phyloP scores from a whole-genome alignment of 75 land plant species.

The Adiantum capillusveneris region DNA sequence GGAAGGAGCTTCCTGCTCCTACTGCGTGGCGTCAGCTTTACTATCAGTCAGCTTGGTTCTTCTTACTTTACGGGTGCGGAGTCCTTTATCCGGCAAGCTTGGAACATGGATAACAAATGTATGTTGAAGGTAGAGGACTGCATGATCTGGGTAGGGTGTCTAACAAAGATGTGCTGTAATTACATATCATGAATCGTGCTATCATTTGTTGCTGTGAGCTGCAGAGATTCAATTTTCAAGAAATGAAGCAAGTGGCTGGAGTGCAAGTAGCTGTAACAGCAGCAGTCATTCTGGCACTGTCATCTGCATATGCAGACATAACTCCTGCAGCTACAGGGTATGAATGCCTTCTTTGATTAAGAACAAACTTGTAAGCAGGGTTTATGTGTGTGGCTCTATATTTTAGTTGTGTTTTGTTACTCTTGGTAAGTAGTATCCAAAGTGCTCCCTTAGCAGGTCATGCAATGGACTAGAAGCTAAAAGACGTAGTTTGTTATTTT shows the following conservation, averaged over 20 bases:
- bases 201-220: neutral
- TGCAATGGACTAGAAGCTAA: too few relatives aligned
- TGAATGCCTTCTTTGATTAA: too few relatives aligned
- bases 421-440: too few relatives aligned
- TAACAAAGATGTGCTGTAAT: neutral
- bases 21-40: conserved; percentile 69
- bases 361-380: too few relatives aligned
- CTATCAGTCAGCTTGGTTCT: conserved; percentile 77
- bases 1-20: conserved; percentile 68
- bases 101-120: conserved; percentile 9
- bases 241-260: conserved; percentile 35
- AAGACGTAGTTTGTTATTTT: too few relatives aligned
- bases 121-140: conserved; percentile 1
- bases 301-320: conserved; percentile 41
- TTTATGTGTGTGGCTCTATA: too few relatives aligned
- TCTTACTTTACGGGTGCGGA: conserved; percentile 57
- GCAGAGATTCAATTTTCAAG: conserved; percentile 41
- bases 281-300: conserved; percentile 49
- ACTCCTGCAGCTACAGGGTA: conserved; percentile 36
- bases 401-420: too few relatives aligned
- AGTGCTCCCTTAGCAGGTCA: too few relatives aligned
- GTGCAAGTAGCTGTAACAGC: conserved; percentile 51
- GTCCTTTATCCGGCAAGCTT: conserved; percentile 6
- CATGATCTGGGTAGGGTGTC: conserved; percentile 7
- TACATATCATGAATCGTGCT: neutral